Evolutionary conservation across 305 asterid genomes (phyloP), one percentile per base, ranked within the genome.

Genomic region (Solanum hybrid): DNA sequence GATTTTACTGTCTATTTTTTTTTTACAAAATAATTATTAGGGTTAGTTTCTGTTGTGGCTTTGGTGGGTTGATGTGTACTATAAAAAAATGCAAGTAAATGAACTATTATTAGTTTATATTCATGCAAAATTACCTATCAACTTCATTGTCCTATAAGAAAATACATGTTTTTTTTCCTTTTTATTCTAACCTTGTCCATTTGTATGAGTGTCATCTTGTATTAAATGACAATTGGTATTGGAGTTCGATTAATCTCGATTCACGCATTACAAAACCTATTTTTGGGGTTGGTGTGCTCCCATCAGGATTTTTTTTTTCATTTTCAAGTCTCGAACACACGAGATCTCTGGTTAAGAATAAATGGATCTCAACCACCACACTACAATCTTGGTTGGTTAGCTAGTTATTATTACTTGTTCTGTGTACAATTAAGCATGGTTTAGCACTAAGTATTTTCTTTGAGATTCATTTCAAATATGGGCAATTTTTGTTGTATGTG

Each of bases 391-490:
- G 7, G 36, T 6, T 73, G 7, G 26, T 77, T 20, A 32, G 13
- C 14, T 32, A 17, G 41, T 32, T 17, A 77, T 77, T 31, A 77
- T 79, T 22, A 79, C 84, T 33, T 22, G 29, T 22, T 79, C 11
- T 22, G 6, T n/a, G 20, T 36, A n/a, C 57, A 12, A 36, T 29
- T 84, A 84, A 17, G 88, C 22, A 84, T 17, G 88, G 12, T 29
- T 29, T 27, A 45, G 22, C 75, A 29, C 76, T 36, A 31, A 51
- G 68, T 70, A 15, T 89, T 89, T 89, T 90, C 87, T 27, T 81
- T 79, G 68, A 51, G 24, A 39, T 86, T 90, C 83, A 79, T 68
- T 77, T 87, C 75, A 87, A 32, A 70, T 38, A 80, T 76, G 51
- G 7, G 33, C 65, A 88, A 2, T 83, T 27, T 82, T 82, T 82